phyloP scores from a whole-genome alignment of 2,329 filamentous ascomycete genomes.

The Trichoderma lentiforme region DNA sequence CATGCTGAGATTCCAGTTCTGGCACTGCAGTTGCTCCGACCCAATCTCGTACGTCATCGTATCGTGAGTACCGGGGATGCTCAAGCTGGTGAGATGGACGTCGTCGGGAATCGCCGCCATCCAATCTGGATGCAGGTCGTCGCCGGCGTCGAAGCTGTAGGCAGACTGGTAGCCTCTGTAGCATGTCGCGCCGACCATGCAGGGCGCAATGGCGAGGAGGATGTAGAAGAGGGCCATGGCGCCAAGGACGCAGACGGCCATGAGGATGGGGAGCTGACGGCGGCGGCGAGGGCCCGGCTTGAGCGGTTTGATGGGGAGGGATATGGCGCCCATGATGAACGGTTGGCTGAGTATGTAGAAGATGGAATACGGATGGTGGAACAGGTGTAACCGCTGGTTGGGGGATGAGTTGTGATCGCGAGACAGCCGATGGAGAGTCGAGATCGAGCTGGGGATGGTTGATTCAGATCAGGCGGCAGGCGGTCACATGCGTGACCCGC shows the following conservation, averaged over 20 bases:
- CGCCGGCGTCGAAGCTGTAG: conserved; percentile 42
- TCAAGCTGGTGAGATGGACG: conserved; percentile 41
- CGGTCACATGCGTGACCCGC: conserved; percentile 3
- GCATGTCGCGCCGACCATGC: conserved; percentile 28
- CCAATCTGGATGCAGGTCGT: conserved; percentile 37
- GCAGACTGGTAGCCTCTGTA: conserved; percentile 30
- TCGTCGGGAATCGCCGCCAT: conserved; percentile 43
- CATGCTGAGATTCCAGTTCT: conserved; percentile 43
- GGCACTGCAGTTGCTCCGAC: conserved; percentile 41
- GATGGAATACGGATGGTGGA: neutral
- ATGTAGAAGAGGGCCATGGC: conserved; percentile 28
- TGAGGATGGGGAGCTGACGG: conserved; percentile 3
- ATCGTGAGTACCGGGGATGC: conserved; percentile 52
- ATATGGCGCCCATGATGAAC: neutral
- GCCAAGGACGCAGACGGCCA: conserved; percentile 22
- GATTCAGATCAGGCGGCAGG: neutral
- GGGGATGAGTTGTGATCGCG: neutral
- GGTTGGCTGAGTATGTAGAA: neutral
- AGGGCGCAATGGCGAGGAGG: conserved; percentile 28
- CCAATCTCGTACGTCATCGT: conserved; percentile 47
- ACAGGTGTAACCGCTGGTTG: neutral
- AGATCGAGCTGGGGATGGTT: neutral
- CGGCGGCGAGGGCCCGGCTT: neutral
- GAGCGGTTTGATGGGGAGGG: neutral
- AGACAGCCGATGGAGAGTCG: neutral